Percentiles rank a stretch among this genome's conserved stretches.
phyloP scores from a whole-genome alignment of 805 yeast genomes.

The Barnettozyma wickerhamii region DNA sequence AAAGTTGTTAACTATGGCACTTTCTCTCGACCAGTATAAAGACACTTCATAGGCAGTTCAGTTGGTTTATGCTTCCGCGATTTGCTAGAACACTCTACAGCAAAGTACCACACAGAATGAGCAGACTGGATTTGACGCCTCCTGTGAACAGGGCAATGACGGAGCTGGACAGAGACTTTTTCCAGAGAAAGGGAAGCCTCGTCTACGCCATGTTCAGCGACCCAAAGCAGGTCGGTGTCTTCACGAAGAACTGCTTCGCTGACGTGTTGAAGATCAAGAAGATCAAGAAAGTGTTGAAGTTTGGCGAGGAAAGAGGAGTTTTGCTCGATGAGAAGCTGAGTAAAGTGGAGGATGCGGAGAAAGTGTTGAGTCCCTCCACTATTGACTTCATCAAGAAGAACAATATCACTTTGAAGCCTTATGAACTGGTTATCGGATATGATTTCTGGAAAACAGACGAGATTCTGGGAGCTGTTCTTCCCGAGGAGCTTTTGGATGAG shows the following conservation, averaged over 20 bases:
- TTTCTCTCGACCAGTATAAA: too few species aligned
- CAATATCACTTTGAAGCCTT: conserved; percentile 45
- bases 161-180: conserved; percentile 61
- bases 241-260: conserved; percentile 51
- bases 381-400: conserved; percentile 42
- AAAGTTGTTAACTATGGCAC: too few species aligned
- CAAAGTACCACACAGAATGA: conserved; percentile 1
- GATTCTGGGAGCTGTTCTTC: conserved; percentile 70
- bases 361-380: conserved; percentile 39
- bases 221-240: conserved; percentile 42
- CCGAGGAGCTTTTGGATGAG: conserved; percentile 63
- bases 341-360: conserved; percentile 32
- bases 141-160: conserved; percentile 68
- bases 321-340: conserved; percentile 52
- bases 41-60: too few species aligned
- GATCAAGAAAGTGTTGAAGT: conserved; percentile 60
- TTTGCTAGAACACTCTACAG: neutral
- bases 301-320: conserved; percentile 38
- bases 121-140: conserved; percentile 36
- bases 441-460: conserved; percentile 89
- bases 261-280: conserved; percentile 72
- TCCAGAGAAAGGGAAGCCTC: conserved; percentile 51
- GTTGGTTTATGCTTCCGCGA: conserved; percentile 8
- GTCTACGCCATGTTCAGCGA: conserved; percentile 69
- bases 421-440: conserved; percentile 58